Evolutionary conservation across 2,329 filamentous ascomycete genomes (phyloP).

Genomic region (Didymosphaeria variabile): DNA sequence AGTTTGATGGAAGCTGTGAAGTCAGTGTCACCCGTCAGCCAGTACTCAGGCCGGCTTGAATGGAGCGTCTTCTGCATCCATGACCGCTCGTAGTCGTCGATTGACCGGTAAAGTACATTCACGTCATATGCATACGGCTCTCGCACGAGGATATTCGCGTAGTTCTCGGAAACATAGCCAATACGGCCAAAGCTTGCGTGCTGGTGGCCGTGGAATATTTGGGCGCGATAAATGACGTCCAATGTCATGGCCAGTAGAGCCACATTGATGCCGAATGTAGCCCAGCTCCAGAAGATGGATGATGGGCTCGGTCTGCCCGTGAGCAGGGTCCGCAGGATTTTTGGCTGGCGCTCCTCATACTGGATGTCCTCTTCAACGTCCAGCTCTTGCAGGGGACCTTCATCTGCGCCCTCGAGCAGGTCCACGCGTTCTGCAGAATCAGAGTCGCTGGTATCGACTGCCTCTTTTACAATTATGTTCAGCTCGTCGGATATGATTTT

Average conservation of each 20-base stretch:
- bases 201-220: constrained; percentile 72
- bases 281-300: constrained; percentile 70
- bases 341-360: constrained; percentile 65
- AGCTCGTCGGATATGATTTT: constrained; percentile 67
- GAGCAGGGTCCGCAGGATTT: constrained; percentile 72
- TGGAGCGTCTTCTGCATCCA: constrained; percentile 45
- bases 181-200: constrained; percentile 86
- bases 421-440: constrained; percentile 43
- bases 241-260: constrained; percentile 73
- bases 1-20: constrained; percentile 78
- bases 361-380: constrained; percentile 71
- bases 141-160: constrained; percentile 82
- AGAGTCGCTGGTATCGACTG: constrained; percentile 42
- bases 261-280: constrained; percentile 77
- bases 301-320: constrained; percentile 78
- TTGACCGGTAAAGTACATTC: constrained; percentile 48
- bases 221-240: constrained; percentile 81
- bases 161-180: constrained; percentile 83
- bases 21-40: constrained; percentile 79
- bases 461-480: constrained; percentile 58
- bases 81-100: constrained; percentile 35
- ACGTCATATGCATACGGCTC: constrained; percentile 80
- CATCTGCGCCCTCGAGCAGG: constrained; percentile 52
- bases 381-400: constrained; percentile 55
- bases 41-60: constrained; percentile 47